These are phyloP conservation scores for Vanrija sp. DNA, from an alignment of 1,284 basidiomycete genomes.

Conservation along the genomic window DNA sequence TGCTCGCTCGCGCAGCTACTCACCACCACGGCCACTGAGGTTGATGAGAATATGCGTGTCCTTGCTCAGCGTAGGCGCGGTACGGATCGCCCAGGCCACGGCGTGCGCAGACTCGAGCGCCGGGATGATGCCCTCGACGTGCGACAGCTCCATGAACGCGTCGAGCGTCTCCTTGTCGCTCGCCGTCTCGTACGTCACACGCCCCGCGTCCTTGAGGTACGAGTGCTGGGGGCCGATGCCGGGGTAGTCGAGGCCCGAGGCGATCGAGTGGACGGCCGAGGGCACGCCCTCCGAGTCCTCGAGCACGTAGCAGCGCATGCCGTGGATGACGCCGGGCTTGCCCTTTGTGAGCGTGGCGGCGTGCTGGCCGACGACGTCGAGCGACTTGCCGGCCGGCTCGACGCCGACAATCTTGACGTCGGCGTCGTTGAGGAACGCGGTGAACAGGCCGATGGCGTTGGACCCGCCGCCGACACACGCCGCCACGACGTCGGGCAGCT, in stretches of 20 bases:
- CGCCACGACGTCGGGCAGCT: conserved; percentile 88
- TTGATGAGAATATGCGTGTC: conserved; percentile 79
- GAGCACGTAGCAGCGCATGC: conserved; percentile 85
- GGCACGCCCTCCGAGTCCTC: conserved; percentile 88
- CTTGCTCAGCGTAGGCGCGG: conserved; percentile 78
- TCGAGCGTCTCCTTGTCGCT: conserved; percentile 90
- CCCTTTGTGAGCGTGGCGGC: conserved; percentile 90
- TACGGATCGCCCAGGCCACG: conserved; percentile 80
- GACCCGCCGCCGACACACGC: conserved; percentile 97
- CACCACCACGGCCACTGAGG: conserved; percentile 16
- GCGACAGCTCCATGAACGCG: conserved; percentile 86
- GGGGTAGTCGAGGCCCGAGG: conserved; percentile 50
- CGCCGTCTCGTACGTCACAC: conserved; percentile 88
- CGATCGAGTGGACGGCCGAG: conserved; percentile 93
- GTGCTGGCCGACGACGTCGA: conserved; percentile 76
- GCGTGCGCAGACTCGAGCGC: conserved; percentile 95
- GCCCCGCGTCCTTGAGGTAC: conserved; percentile 88
- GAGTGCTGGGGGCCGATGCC: conserved; percentile 93
- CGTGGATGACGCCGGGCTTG: conserved; percentile 89
- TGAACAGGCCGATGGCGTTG: conserved; percentile 96
- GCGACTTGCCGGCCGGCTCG: conserved; percentile 92
- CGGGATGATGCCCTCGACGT: conserved; percentile 95
- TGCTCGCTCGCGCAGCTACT: conserved; percentile 24
- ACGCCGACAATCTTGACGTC: conserved; percentile 79
- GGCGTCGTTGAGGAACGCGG: conserved; percentile 85